Conservation (phyloP, 331 rosid genomes). For the Acacia concinna region DNA sequence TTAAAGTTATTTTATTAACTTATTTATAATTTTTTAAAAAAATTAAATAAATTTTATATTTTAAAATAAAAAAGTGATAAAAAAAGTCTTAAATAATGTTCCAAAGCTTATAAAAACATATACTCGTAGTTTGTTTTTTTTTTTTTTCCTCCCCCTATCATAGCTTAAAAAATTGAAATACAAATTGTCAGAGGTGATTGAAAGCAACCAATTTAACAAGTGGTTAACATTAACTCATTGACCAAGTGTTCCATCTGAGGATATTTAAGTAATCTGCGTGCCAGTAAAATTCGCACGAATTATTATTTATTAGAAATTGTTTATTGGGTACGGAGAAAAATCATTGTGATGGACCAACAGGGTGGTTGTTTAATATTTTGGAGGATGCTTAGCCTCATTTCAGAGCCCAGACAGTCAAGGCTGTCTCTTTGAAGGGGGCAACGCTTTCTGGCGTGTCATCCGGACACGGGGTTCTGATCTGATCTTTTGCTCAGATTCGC, state of each 20-base stretch:
- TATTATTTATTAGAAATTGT: neutral
- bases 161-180: neutral
- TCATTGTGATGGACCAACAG: neutral
- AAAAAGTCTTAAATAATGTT: too few species aligned
- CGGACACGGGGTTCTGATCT: conserved; percentile 17
- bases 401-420: conserved; percentile 30
- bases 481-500: conserved; percentile 24
- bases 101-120: too few species aligned
- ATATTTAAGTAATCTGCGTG: neutral
- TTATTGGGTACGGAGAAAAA: neutral
- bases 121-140: too few species aligned
- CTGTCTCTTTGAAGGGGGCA: conserved; percentile 58
- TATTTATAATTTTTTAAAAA: too few species aligned
- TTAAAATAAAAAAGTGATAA: too few species aligned
- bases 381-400: conserved; percentile 1
- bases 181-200: neutral
- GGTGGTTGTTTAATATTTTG: neutral
- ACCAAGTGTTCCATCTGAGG: neutral
- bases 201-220: conserved; percentile 7
- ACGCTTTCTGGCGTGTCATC: conserved; percentile 47
- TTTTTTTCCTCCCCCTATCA: too few species aligned
- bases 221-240: neutral
- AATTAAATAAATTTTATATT: too few species aligned
- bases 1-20: too few species aligned
- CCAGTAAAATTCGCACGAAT: neutral